Percentiles rank a stretch among this genome's conserved stretches.
Evolutionary conservation across 2,329 filamentous ascomycete genomes (phyloP).

Genomic region (Ascochyta clinopodiicola): DNA sequence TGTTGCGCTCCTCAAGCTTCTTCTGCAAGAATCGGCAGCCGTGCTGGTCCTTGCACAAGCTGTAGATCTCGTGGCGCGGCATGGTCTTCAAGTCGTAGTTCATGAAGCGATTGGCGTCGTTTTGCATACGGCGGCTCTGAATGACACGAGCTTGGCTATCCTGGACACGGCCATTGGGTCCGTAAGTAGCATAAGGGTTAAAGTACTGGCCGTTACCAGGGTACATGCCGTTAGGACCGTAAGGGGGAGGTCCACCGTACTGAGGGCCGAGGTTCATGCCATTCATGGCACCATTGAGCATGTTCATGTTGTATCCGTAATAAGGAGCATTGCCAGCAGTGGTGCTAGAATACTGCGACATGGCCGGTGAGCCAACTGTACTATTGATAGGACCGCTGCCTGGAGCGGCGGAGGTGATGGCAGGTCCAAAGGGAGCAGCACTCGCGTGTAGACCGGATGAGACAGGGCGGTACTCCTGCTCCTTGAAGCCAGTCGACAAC

Average conservation of each 20-base stretch:
- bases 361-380: constrained; percentile 38
- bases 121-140: constrained; percentile 75
- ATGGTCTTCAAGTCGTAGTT: constrained; percentile 83
- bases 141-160: constrained; percentile 80
- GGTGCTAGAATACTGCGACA: constrained; percentile 43
- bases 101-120: constrained; percentile 75
- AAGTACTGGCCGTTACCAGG: constrained; percentile 27
- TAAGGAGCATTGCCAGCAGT: constrained; percentile 42
- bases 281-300: constrained; percentile 73
- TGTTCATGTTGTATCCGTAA: constrained; percentile 64
- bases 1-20: constrained; percentile 89
- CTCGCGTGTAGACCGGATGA: constrained; percentile 80
- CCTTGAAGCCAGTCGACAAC: constrained; percentile 59
- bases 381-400: constrained; percentile 27
- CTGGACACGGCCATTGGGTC: constrained; percentile 60
- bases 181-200: constrained; percentile 47
- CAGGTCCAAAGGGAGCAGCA: constrained; percentile 78
- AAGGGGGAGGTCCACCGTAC: constrained; percentile 42
- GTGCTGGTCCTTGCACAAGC: constrained; percentile 96
- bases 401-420: constrained; percentile 50
- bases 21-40: constrained; percentile 96
- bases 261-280: constrained; percentile 59
- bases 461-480: constrained; percentile 64
- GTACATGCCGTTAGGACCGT: constrained; percentile 35
- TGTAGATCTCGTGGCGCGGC: constrained; percentile 78